Evolutionary conservation across 2,329 filamentous ascomycete species (phyloP), one percentile per base, ranked within the genome.

Genomic region (Exophiala aquamarina): DNA sequence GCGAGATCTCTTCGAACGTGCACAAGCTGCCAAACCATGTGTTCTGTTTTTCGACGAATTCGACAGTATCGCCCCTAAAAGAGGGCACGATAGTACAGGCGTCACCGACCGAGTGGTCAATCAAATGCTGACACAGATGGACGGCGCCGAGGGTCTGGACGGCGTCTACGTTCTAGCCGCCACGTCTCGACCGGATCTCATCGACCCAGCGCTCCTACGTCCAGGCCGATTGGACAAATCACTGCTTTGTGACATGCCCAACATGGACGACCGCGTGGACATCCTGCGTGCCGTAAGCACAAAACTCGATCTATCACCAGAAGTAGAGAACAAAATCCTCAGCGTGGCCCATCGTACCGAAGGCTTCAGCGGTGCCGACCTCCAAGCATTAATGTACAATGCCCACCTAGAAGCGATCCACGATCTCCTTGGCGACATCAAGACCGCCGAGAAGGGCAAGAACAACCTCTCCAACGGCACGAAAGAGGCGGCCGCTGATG

Each of bases 81-180:
- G 93, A 70, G 93, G 93, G 0, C 93, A 98, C 64, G 94, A 98
- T 66, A 93, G 87, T 2, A 98, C 93, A 0, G 93, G 94, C 56
- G 94, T 98, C n/a, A 98, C 93, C 1, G 94, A 98, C 68, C 83
- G 94, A 29, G 94, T 98, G 0, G 93, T 98, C 59, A 98, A 98
- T 66, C 94, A 98, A 74, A 82, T 98, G 47, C 79, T 98, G 9
- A 98, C 94, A 1, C 92, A 97, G 67, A 98, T 98, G 93, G 93
- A 98, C 62, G 93, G 93, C 63, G 93, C 93, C 0, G 94, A 98
- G 68, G 94, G 93, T 0, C 72, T 98, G 3, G 90, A 86, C 1
- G 93, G 93, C 2, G 94, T 98, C 0, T 98, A 98, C 60, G 93
- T 98, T 4, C 79, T 98, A 2, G 94, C 94, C 17, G 94, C 93